Conservation (phyloP, 805 yeast genomes). For the Wickerhamomyces alni region DNA sequence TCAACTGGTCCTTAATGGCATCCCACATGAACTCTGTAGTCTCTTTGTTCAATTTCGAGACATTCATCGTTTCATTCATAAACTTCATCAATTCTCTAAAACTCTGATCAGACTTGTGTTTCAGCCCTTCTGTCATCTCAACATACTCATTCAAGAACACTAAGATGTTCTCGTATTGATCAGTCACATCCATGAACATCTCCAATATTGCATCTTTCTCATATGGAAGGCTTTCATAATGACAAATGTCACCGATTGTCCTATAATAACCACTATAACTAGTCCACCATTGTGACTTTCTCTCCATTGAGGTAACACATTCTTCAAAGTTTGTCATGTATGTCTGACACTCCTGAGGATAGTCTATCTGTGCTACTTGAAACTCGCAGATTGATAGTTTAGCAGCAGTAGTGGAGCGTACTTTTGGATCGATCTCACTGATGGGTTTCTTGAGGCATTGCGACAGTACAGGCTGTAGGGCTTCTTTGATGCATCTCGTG, state of each 20-base stretch:
- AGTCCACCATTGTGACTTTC: conserved; percentile 63
- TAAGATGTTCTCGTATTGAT: conserved; percentile 19
- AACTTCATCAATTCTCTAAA: conserved; percentile 7
- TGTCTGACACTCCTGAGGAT: conserved; percentile 22
- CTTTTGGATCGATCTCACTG: conserved; percentile 30
- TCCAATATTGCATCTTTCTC: conserved; percentile 45
- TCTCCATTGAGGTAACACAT: conserved; percentile 38
- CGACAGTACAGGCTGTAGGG: conserved; percentile 34
- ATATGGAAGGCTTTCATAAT: conserved; percentile 43
- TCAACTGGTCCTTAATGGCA: conserved; percentile 8
- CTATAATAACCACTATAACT: conserved; percentile 63
- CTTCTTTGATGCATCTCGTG: conserved; percentile 32
- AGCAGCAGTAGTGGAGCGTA: conserved; percentile 36
- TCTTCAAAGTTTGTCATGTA: conserved; percentile 10
- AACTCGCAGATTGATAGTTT: conserved; percentile 51
- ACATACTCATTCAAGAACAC: conserved; percentile 14
- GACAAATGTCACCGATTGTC: conserved; percentile 46
- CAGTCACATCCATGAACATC: conserved; percentile 43
- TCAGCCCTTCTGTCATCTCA: conserved; percentile 13
- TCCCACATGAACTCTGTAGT: conserved; percentile 12
- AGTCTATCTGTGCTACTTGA: conserved; percentile 35
- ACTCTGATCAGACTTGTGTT: conserved; percentile 10
- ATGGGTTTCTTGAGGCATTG: conserved; percentile 35
- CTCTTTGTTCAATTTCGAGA: conserved; percentile 5
- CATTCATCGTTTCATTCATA: conserved; percentile 9